Base-by-base conservation (phyloP, 2,329 filamentous ascomycete genomes). In the Tolypocladium guangdongense region DNA sequence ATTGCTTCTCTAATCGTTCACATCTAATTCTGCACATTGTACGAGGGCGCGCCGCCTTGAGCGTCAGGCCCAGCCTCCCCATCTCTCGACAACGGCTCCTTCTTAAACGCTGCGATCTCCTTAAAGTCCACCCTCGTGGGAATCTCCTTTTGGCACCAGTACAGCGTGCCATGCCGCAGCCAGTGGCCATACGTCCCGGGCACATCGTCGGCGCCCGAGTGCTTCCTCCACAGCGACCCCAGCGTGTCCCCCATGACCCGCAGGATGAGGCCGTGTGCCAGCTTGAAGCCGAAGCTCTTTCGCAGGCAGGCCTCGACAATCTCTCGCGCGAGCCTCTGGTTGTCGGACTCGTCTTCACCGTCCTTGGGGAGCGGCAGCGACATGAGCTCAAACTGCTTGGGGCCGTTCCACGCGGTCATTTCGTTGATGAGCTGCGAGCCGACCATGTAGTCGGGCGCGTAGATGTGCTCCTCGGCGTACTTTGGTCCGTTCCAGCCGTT, bases 171-270 rank as follows among this genome's bases (percentile, higher is more conserved):
- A 61, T 79, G 64, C 22, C 79, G 68, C 51, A 82, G 57, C 78
- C 77, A 82, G 55, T 75, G 71, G 3, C 73, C 77, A 63, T 81
- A 81, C 1, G 78, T 82, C 4, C 74, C 73, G 0, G 70, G 67
- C 2, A 74, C 66, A 60, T 72, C 59, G 59, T 82, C 78, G 0
- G 71, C 72, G 1, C 75, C 78, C 2, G 66, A 62, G 57, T 81
- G 57, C 36, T 71, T 71, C 61, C 74, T 72, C 78, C 78, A 82
- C 35, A 79, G 57, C 30, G 76, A 77, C 1, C 78, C 77, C 12
- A 82, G 63, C 1, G 78, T 81, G 20, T 72, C 66, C 1, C 74
- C 73, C 30, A 73, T 63, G 0, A 81, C 71, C 37, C 71, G 68
- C 10, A 80, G 48, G 27, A 80, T 80, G 27, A 81, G 58, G 0